Base-by-base conservation (phyloP, 2,329 filamentous ascomycete species). In the Fusarium proliferatum region DNA sequence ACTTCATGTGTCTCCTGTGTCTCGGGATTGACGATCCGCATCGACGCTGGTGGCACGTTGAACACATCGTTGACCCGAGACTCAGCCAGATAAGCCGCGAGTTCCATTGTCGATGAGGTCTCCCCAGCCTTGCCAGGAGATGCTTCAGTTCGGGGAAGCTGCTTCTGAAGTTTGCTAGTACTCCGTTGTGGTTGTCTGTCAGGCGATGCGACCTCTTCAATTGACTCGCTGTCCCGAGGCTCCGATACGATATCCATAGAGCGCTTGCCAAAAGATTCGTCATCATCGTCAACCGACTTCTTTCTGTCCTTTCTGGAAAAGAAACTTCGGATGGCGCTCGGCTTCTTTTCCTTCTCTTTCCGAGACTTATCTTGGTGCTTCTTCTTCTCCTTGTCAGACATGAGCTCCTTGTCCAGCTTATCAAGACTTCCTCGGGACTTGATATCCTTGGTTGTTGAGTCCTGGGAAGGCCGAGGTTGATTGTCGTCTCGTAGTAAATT, bases 401-500 rank as follows among this genome's bases (percentile, higher is more conserved):
- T 84, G 39, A 87, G 83, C 53, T 85, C 82, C 61, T 82, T 85
- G 30, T 89, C 88, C 59, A 84, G 61, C 83, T 93, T 95, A 65
- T 97, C 95, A 51, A 97, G 85, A 79, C 94, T 97, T 57, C 88
- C 85, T 57, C 90, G 87, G 62, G 87, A 84, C 81, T 88, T 90
- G 66, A 80, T 78, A 76, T 86, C 90, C 73, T 84, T 84, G 15
- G 81, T 86, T 5, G 81, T 86, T 6, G 82, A 84, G 28, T 85
- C 83, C 16, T 79, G 80, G 5, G 83, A 84, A 87, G 96, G 81
- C 84, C 86, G 81, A 82, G 88, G 67, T 45, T 86, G 83, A 73
- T 86, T 88, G 76, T 98, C 95, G 75, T 98, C 96, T 46, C 96
- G 91, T 45, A 98, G 85, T 60, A 99, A 84, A 76, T 97, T 97